These are phyloP conservation scores for Scheffersomyces stipitis DNA, from an alignment of 805 yeast species.

Conservation along the genomic window DNA sequence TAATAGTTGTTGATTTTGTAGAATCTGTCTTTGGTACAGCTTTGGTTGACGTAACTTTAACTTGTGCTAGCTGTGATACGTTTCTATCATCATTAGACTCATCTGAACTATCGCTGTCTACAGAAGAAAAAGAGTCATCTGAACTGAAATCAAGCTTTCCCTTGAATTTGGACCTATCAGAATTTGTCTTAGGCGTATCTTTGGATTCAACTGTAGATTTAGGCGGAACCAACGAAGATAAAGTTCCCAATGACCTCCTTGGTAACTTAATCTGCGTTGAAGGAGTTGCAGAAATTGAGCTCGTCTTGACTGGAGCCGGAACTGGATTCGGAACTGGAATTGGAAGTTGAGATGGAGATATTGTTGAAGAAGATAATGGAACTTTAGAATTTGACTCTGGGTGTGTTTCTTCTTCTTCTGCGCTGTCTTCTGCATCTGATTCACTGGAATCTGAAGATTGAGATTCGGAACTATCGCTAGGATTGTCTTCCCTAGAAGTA, in stretches of 20 bases:
- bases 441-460: slow-evolving; percentile 1
- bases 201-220: not conserved
- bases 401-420: not conserved
- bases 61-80: too few species aligned
- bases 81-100: too few species aligned
- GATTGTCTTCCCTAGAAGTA: too few species aligned
- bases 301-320: slow-evolving; percentile 1
- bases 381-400: not conserved
- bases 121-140: not conserved
- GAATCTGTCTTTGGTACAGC: too few species aligned
- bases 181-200: not conserved
- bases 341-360: slow-evolving; percentile 1
- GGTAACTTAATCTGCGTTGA: slow-evolving; percentile 1
- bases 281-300: not conserved
- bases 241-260: slow-evolving; percentile 1
- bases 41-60: too few species aligned
- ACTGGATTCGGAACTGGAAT: slow-evolving; percentile 1
- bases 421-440: too few species aligned
- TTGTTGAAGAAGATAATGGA: not conserved
- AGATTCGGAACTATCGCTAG: not conserved
- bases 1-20: too few species aligned
- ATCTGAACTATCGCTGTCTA: not conserved
- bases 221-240: not conserved
- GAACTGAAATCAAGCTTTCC: slow-evolving; percentile 1
- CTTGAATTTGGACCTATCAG: not conserved